Conservation (phyloP, 768 basidiomycete genomes). For the Termitomyces sp. region DNA sequence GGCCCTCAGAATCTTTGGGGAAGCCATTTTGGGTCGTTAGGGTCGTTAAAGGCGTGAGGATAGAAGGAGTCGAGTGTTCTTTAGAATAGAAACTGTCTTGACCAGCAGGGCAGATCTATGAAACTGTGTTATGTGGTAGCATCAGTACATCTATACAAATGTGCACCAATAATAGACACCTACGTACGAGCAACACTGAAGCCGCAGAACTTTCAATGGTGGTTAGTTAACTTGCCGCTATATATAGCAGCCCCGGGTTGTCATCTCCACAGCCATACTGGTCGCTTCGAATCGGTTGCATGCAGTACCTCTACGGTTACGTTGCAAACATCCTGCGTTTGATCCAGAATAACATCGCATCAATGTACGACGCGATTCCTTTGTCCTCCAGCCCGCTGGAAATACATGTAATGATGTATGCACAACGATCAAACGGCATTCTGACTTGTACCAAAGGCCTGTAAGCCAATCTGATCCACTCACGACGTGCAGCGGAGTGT, state of each 20-base stretch:
- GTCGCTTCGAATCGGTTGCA: not conserved
- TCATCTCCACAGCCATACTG: conserved; percentile 12
- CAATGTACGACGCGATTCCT: not conserved
- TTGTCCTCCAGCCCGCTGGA: not conserved
- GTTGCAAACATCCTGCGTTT: not conserved
- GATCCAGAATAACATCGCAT: not conserved
- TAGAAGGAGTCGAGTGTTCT: conserved; percentile 13
- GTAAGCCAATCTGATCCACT: not conserved
- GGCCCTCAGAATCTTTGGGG: conserved; percentile 31
- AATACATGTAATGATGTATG: not conserved
- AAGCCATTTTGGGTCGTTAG: conserved; percentile 29
- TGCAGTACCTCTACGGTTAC: conserved; percentile 2
- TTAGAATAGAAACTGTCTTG: conserved; percentile 36
- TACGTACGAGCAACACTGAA: conserved; percentile 12
- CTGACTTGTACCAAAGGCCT: not conserved
- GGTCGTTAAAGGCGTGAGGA: conserved; percentile 17
- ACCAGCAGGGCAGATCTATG: conserved; percentile 39
- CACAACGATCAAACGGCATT: not conserved
- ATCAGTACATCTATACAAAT: not conserved
- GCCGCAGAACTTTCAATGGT: conserved; percentile 10
- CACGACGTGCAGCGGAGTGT: too few species aligned
- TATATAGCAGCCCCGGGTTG: conserved; percentile 10
- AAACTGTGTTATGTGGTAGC: not conserved
- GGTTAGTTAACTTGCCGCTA: not conserved
- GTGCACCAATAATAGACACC: not conserved